phyloP scores from a whole-genome alignment of 768 basidiomycete genomes.

The Clitopilus passeckerianus region DNA sequence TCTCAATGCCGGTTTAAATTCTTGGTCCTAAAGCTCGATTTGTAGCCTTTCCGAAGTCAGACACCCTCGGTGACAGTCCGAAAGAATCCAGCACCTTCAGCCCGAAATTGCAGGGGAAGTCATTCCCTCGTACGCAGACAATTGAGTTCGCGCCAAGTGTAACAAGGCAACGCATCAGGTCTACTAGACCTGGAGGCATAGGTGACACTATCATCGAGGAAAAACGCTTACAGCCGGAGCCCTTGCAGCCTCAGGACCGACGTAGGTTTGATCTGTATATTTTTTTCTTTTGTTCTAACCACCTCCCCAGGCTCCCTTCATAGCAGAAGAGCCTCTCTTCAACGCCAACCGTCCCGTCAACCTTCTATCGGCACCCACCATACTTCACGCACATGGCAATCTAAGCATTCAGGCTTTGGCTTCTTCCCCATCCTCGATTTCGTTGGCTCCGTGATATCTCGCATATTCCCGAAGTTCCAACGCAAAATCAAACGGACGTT shows the following conservation, averaged over 20 bases:
- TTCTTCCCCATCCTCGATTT: conserved; percentile 72
- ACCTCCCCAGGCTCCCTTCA: conserved; percentile 9
- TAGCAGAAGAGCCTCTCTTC: conserved; percentile 11
- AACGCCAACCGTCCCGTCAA: conserved; percentile 7
- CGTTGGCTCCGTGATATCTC: conserved; percentile 45
- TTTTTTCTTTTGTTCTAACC: neutral
- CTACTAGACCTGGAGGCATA: conserved; percentile 3
- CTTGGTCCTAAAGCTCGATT: too few species aligned
- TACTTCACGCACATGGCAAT: conserved; percentile 12
- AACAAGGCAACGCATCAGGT: conserved; percentile 21
- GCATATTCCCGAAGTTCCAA: conserved; percentile 60
- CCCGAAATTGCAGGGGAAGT: conserved; percentile 5
- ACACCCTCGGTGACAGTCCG: neutral
- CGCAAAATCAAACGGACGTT: conserved; percentile 60
- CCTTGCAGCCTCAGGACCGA: conserved; percentile 7
- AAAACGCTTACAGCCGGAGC: conserved; percentile 3
- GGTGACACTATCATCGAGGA: conserved; percentile 10
- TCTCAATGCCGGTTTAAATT: neutral
- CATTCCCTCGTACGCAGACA: conserved; percentile 34
- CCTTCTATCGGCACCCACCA: conserved; percentile 13
- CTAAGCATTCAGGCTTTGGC: conserved; percentile 52
- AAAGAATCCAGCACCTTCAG: neutral
- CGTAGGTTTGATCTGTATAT: conserved; percentile 6
- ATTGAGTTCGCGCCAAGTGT: conserved; percentile 31
- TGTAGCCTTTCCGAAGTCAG: conserved; percentile 31